Evolutionary conservation across 2,329 filamentous ascomycete species (phyloP).

Genomic region (Ascochyta koolunga): DNA sequence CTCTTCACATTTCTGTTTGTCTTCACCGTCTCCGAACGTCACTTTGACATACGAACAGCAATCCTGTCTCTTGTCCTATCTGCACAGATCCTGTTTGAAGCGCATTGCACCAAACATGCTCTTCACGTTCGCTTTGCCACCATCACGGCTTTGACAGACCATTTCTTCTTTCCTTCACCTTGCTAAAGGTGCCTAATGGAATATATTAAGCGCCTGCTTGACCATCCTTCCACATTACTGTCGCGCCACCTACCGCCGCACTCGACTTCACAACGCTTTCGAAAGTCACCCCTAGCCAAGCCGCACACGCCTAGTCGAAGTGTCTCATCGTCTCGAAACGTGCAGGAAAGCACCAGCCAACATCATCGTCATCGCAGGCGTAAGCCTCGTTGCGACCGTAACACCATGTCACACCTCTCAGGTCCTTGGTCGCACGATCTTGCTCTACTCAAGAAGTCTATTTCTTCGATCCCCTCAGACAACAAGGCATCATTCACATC

Average conservation of each 20-base stretch:
- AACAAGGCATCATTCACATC: constrained; percentile 31
- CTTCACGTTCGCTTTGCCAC: background rate
- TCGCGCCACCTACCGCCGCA: background rate
- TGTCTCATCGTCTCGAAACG: background rate
- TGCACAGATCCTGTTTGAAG: background rate
- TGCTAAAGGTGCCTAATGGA: constrained; percentile 2
- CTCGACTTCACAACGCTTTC: background rate
- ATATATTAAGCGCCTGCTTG: constrained; percentile 12
- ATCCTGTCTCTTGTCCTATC: background rate
- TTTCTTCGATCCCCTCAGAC: constrained; percentile 32
- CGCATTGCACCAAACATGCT: background rate
- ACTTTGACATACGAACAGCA: background rate
- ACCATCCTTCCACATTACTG: background rate
- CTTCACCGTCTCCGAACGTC: background rate
- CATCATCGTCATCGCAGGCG: constrained; percentile 6
- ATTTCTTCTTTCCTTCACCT: constrained; percentile 2
- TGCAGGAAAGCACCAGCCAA: background rate
- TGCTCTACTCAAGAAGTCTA: constrained; percentile 28
- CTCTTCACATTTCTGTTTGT: background rate
- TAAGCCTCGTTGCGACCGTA: constrained; percentile 3
- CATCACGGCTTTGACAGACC: background rate
- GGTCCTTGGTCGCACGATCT: constrained; percentile 38
- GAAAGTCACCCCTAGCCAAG: background rate
- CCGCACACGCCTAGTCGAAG: background rate
- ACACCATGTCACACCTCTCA: constrained; percentile 26